Evolutionary conservation across 441 rosid genomes (phyloP).

Genomic region (Monsonia emarginata): DNA sequence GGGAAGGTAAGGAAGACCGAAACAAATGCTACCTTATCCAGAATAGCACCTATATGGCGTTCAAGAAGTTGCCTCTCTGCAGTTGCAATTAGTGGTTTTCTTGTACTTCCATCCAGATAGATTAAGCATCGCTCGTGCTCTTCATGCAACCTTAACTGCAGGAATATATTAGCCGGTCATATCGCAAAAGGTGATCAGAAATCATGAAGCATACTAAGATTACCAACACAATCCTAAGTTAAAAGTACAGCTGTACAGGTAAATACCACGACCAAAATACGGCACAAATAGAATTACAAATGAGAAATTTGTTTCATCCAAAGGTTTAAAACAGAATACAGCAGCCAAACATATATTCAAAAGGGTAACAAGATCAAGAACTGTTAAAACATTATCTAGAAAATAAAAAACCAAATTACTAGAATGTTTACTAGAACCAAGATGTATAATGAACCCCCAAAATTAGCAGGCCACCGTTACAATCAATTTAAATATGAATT

Average conservation of each 20-base stretch:
- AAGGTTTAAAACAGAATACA: neutral
- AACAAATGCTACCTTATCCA: slow-evolving; percentile 60
- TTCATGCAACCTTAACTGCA: slow-evolving; percentile 83
- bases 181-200: slow-evolving; percentile 5
- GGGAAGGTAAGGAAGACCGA: slow-evolving; percentile 10
- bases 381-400: neutral
- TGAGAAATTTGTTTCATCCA: neutral
- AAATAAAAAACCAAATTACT: neutral
- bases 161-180: slow-evolving; percentile 16
- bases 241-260: neutral
- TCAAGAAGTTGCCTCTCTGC: slow-evolving; percentile 84
- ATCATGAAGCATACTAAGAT: neutral
- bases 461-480: neutral
- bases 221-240: neutral
- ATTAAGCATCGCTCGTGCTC: slow-evolving; percentile 91
- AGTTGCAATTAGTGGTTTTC: slow-evolving; percentile 75
- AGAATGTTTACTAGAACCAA: neutral
- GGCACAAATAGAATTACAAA: neutral
- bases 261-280: neutral
- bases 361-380: neutral
- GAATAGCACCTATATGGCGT: slow-evolving; percentile 71
- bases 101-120: slow-evolving; percentile 75
- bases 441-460: neutral
- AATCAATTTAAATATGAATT: too few relatives aligned
- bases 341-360: neutral